Base-by-base conservation (phyloP, 768 basidiomycete genomes). In the Candolleomyces eurysporus region DNA sequence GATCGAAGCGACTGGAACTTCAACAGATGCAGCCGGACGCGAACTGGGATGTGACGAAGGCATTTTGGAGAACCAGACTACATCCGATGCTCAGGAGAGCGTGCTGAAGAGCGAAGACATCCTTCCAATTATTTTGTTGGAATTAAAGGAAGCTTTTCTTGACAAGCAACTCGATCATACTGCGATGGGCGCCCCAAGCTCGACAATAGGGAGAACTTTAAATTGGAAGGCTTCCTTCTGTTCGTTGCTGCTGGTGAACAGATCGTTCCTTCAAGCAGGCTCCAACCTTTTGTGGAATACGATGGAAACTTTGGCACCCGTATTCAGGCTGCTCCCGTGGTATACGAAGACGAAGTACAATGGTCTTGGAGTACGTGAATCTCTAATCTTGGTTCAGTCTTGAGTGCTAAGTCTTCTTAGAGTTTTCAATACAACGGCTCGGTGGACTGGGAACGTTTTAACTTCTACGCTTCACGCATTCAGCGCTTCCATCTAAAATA, bases 241-340 rank as follows among this genome's bases (percentile, higher is more conserved):
- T 21, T 22, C n/a, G 22, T 21, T 56, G 3, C 36, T 56, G 19
- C 8, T 21, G 14, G 40, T 56, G 7, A 26, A 43, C 21, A 21
- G 10, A 14, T 19, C 54, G 11, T 56, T 56, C 40, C 26, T 56
- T 39, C 54, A 30, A 10, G 19, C 54, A 1, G 54, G 39, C n/a
- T 42, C 36, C 13, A 26, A 39, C 21, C 14, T 56, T 42, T 36
- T 56, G 19, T 56, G 54, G 54, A 16, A 56, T 8, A 14, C 16
- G 21, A 56, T 56, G 54, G 22, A 56, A 36, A 43, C 39, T 19
- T 19, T 56, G 2, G 26, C 2, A 2, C 54, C 54, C 4, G 54
- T 39, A 11, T 43, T 56, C 6, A 56, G 42, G 42, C 54, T 56
- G n/a, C 54, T 56, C 42, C 54, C 54, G 4, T 56, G 54, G 54